phyloP scores from a whole-genome alignment of 2,329 filamentous ascomycete species.

The Dactylellina haptotyla region DNA sequence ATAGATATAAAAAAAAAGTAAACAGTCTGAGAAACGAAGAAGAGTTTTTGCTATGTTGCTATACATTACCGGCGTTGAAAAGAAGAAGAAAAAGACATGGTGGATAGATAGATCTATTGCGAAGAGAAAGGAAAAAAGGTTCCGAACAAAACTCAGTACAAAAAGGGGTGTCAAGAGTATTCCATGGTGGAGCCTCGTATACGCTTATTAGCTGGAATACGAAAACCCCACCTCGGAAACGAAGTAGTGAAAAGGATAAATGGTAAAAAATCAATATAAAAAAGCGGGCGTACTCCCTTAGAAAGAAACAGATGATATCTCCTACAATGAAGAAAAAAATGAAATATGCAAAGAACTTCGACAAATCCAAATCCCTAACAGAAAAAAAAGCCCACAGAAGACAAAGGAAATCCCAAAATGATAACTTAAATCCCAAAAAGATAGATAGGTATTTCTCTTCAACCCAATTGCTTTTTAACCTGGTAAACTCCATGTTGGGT shows the following conservation, averaged over 20 bases:
- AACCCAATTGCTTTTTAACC: slow-evolving; percentile 18
- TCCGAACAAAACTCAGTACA: background rate
- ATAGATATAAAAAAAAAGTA: slow-evolving; percentile 1
- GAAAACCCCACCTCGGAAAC: background rate
- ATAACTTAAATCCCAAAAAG: slow-evolving; percentile 2
- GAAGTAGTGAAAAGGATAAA: background rate
- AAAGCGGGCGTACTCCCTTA: slow-evolving; percentile 7
- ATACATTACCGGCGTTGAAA: slow-evolving; percentile 32
- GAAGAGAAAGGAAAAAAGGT: slow-evolving; percentile 23
- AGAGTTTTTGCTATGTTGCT: slow-evolving; percentile 21
- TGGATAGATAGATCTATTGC: slow-evolving; percentile 17
- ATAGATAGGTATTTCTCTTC: background rate
- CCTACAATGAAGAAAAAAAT: slow-evolving; percentile 23
- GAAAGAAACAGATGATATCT: background rate
- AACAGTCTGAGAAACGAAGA: background rate
- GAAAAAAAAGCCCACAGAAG: slow-evolving; percentile 21
- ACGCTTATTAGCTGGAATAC: slow-evolving; percentile 3
- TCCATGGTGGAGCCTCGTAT: slow-evolving; percentile 12
- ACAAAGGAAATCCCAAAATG: background rate
- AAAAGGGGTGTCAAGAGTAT: background rate
- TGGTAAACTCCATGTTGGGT: slow-evolving; percentile 32
- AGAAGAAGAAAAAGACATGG: slow-evolving; percentile 5
- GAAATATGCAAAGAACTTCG: background rate
- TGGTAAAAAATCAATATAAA: background rate
- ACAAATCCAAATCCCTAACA: background rate